These are phyloP conservation scores for Takakia lepidozioides DNA, from an alignment of 225 moss, liverwort and hornwort genomes.

Conservation along the genomic window DNA sequence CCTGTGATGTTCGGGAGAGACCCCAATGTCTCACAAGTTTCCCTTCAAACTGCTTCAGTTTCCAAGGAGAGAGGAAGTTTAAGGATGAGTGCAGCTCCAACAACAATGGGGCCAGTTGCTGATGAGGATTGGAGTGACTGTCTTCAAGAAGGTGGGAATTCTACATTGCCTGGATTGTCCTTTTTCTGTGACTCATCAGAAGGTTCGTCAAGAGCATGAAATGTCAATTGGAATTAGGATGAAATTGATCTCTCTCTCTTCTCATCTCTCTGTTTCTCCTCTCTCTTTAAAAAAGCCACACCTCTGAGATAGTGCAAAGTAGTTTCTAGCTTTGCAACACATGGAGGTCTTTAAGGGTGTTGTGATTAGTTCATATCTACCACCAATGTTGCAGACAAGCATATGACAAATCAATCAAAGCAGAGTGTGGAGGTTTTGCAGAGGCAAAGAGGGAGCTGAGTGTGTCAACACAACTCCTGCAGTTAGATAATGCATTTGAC, in stretches of 20 bases:
- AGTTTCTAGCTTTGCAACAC: too few species aligned
- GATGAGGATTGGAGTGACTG: conserved; percentile 33
- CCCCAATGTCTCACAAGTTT: too few species aligned
- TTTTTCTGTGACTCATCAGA: neutral
- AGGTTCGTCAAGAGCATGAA: too few species aligned
- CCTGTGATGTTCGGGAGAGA: too few species aligned
- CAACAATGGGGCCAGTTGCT: conserved; percentile 20
- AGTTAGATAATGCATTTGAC: conserved; percentile 52
- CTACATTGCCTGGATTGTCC: neutral
- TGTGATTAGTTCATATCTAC: neutral
- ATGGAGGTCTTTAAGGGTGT: neutral
- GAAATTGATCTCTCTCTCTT: too few species aligned
- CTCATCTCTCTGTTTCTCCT: too few species aligned
- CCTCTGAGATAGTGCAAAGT: too few species aligned
- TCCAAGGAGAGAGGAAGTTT: conserved; percentile 3
- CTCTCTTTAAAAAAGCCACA: too few species aligned
- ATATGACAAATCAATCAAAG: neutral
- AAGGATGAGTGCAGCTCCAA: conserved; percentile 23
- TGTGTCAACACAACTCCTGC: conserved; percentile 79
- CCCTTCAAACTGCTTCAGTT: too few species aligned
- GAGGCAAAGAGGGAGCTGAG: conserved; percentile 39
- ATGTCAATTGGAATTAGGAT: too few species aligned
- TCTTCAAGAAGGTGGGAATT: conserved; percentile 15
- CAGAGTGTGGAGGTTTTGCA: neutral
- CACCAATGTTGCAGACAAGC: too few species aligned